Evolutionary conservation across 75 land plant species (phyloP), one percentile per base, ranked within the genome.

Genomic region (Ceratopteris richardii): DNA sequence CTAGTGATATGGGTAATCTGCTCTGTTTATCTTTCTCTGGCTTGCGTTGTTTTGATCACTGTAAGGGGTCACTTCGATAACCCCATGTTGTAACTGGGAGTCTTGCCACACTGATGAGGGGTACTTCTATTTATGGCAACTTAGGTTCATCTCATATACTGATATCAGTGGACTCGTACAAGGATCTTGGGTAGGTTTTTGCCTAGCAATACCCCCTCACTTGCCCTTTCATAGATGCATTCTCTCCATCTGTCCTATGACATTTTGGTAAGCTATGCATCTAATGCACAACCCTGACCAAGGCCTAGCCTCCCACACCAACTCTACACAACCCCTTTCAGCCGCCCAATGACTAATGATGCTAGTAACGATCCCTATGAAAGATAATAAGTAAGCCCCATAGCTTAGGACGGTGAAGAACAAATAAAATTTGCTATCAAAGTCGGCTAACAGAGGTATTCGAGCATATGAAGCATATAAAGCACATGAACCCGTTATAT

Each of bases 301-400:
- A n/a, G n/a, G n/a, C n/a, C n/a, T n/a, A n/a, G n/a, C n/a, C n/a
- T n/a, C n/a, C n/a, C n/a, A n/a, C n/a, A n/a, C n/a, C n/a, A n/a
- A n/a, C n/a, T n/a, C n/a, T n/a, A n/a, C n/a, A n/a, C n/a, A n/a
- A 57, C 60, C 60, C 13, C 36, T 36, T 19, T 14, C 42, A 14
- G 44, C 43, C 60, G 19, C 48, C 60, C 60, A 63, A 52, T 40
- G 31, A 65, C 67, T 41, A 28, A 56, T 65, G 52, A 31, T 29
- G 22, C 63, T 65, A 65, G 67, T 65, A 25, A 65, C 67, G 31
- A 56, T 42, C 52, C 63, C 67, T 42, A 40, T 54, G 0, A 54
- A 54, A 37, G 67, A 40, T 56, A 31, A 61, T 40, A 65, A 56
- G 64, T 65, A 31, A 46, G 39, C 63, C 48, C 67, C 67, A 54